These are phyloP conservation scores for Hansenula sp. DNA, from an alignment of 1,139 yeast genomes.

Conservation along the genomic window DNA sequence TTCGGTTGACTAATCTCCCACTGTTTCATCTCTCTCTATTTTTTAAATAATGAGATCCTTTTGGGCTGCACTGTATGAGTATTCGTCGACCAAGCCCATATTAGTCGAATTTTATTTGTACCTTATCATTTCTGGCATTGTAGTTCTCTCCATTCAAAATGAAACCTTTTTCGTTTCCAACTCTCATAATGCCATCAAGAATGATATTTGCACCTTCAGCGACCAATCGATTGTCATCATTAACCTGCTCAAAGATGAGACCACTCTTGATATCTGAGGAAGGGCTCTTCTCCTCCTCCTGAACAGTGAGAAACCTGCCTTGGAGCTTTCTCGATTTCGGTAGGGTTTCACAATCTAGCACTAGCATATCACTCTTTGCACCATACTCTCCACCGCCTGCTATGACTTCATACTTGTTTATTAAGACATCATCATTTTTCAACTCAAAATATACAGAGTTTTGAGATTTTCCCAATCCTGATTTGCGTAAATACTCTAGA, in stretches of 20 bases:
- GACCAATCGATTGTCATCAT: neutral
- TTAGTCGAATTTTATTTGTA: neutral
- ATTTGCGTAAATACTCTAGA: neutral
- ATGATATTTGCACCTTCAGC: neutral
- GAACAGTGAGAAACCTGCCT: neutral
- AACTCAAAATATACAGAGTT: neutral
- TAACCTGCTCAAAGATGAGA: neutral
- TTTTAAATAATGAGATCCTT: no score
- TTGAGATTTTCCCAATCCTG: neutral
- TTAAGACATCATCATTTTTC: no score
- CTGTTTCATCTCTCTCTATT: no score
- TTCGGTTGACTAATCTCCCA: no score
- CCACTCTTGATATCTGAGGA: neutral
- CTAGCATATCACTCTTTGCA: conserved; percentile 1
- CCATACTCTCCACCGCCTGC: conserved; percentile 2
- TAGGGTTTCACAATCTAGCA: neutral
- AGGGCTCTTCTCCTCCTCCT: neutral
- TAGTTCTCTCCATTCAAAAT: neutral
- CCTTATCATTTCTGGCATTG: neutral
- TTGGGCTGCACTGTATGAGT: no score
- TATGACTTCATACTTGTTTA: neutral
- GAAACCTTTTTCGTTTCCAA: neutral
- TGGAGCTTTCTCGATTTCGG: neutral
- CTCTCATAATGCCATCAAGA: neutral
- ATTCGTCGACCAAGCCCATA: neutral